These are phyloP conservation scores for Ricinus communis DNA, from an alignment of 345 rosid genomes.

Conservation along the genomic window DNA sequence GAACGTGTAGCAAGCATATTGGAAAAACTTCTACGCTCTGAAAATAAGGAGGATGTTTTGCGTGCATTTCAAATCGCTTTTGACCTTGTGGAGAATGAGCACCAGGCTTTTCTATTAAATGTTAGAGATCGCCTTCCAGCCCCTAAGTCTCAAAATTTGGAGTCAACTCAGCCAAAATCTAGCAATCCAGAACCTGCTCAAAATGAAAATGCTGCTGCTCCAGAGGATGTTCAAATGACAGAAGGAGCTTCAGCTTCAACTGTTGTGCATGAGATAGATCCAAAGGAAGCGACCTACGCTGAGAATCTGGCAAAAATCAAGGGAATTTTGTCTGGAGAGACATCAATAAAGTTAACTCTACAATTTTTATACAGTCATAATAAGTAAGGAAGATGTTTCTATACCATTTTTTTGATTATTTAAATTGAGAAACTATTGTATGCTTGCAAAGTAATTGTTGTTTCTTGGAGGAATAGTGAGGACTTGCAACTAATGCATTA, in stretches of 20 bases:
- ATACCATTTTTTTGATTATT: not conserved
- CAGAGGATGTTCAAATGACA: conserved; percentile 77
- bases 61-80: conserved; percentile 91
- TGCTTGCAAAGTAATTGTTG: not conserved
- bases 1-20: conserved; percentile 77
- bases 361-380: conserved; percentile 93
- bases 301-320: conserved; percentile 80
- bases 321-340: conserved; percentile 95
- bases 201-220: conserved; percentile 50
- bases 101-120: conserved; percentile 93
- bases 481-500: conserved; percentile 5
- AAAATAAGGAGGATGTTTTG: conserved; percentile 80
- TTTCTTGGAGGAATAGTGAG: not conserved
- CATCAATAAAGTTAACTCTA: conserved; percentile 87
- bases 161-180: conserved; percentile 51
- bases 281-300: conserved; percentile 59
- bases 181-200: conserved; percentile 44
- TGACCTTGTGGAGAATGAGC: conserved; percentile 98
- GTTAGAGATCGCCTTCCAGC: conserved; percentile 78
- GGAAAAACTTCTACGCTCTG: conserved; percentile 91
- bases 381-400: conserved; percentile 50
- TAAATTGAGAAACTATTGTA: not conserved
- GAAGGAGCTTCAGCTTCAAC: conserved; percentile 63
- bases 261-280: conserved; percentile 52
- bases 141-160: conserved; percentile 59